phyloP scores from a whole-genome alignment of 164 flowering plant species.

The Chloranthus sessilifolius region DNA sequence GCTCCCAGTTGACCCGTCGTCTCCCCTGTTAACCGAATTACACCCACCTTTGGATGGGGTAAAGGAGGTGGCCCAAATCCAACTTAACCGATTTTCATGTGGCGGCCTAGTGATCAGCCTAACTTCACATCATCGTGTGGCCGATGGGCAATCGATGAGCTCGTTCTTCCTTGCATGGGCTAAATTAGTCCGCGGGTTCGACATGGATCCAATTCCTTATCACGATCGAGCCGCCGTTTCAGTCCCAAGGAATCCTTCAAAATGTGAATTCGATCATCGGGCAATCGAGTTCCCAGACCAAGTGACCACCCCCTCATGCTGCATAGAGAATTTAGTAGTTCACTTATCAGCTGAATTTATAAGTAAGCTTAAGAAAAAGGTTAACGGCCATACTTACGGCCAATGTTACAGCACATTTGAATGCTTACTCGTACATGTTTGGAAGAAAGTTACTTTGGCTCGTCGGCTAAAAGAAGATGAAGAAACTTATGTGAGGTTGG shows the following conservation, averaged over 20 bases:
- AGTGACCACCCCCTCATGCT: background rate
- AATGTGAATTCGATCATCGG: background rate
- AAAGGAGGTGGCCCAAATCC: background rate
- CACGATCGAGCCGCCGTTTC: background rate
- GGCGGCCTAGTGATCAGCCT: background rate
- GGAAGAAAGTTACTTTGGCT: slow-evolving; percentile 1
- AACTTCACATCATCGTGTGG: background rate
- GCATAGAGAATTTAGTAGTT: background rate
- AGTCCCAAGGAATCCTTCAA: background rate
- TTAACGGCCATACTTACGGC: background rate
- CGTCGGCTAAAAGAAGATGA: background rate
- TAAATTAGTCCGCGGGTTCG: background rate
- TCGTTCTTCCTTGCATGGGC: background rate
- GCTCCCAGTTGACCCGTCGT: background rate
- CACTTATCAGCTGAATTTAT: background rate
- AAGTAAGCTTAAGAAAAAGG: background rate
- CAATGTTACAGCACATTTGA: slow-evolving; percentile 5
- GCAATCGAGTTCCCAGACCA: background rate
- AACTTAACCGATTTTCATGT: background rate
- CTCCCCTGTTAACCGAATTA: background rate
- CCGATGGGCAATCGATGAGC: slow-evolving; percentile 8
- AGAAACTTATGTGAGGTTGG: slow-evolving; percentile 1
- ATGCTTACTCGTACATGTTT: slow-evolving; percentile 3
- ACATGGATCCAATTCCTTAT: background rate
- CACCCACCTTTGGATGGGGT: too few relatives aligned